A percentile compares a stretch with the other conserved stretches of the same genome.
These are phyloP conservation scores for Xerocomus brunneocitrinus DNA, from an alignment of 768 basidiomycete species.

Conservation along the genomic window DNA sequence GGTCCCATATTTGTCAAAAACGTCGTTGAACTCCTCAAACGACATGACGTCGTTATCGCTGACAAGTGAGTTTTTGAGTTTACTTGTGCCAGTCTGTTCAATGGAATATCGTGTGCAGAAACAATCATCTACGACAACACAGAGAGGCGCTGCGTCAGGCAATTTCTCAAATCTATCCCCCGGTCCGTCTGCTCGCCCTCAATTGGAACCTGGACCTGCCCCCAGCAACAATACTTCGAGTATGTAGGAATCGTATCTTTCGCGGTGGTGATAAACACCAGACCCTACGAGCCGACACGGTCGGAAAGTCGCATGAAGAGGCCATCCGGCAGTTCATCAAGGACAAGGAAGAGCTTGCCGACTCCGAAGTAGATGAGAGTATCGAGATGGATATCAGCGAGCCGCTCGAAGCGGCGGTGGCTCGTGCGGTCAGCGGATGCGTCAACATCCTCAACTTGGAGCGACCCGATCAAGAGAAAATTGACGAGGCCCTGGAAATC, in stretches of 20 bases:
- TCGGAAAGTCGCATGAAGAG: constrained; percentile 60
- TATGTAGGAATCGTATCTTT: constrained; percentile 73
- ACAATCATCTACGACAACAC: constrained; percentile 85
- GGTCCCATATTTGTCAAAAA: constrained; percentile 70
- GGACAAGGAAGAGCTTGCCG: constrained; percentile 54
- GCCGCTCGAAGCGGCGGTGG: constrained; percentile 49
- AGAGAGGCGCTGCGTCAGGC: constrained; percentile 65
- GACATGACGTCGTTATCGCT: constrained; percentile 79
- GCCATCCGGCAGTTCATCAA: constrained; percentile 80
- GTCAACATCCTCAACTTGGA: constrained; percentile 50
- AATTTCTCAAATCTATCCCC: constrained; percentile 39
- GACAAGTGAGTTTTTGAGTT: constrained; percentile 62
- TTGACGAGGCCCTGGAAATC: constrained; percentile 42
- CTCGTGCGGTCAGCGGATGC: constrained; percentile 55
- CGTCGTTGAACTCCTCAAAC: constrained; percentile 55
- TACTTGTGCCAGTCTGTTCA: background rate
- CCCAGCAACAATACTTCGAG: constrained; percentile 58
- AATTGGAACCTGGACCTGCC: constrained; percentile 66
- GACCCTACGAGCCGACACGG: constrained; percentile 57
- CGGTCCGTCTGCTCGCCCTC: constrained; percentile 74
- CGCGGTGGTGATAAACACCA: constrained; percentile 84
- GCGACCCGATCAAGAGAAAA: constrained; percentile 49
- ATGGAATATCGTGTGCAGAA: constrained; percentile 42
- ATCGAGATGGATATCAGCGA: constrained; percentile 68
- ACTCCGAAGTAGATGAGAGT: constrained; percentile 58